Conservation (phyloP, 2,329 filamentous ascomycete species). For the Cytospora piceicola region DNA sequence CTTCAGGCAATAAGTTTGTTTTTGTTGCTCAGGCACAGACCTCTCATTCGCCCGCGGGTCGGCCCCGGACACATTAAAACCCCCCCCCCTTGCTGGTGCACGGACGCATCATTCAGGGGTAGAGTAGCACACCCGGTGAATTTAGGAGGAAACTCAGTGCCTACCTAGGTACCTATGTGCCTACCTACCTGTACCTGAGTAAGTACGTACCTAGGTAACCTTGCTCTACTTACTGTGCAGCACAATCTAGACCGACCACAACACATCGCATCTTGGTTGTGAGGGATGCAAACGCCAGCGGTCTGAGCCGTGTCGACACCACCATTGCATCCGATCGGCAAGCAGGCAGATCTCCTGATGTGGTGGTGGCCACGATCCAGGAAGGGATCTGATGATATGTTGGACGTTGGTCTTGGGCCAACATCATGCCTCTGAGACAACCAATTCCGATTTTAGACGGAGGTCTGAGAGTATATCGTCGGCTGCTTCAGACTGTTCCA, state of each 20-base stretch:
- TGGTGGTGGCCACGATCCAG: background rate
- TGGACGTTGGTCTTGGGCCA: background rate
- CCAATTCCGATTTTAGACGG: slow-evolving; percentile 4
- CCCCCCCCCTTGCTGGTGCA: slow-evolving; percentile 21
- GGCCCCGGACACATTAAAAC: slow-evolving; percentile 20
- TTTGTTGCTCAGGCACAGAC: slow-evolving; percentile 26
- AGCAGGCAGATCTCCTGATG: background rate
- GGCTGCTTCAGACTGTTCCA: background rate
- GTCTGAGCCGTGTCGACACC: slow-evolving; percentile 3
- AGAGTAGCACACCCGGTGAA: slow-evolving; percentile 7
- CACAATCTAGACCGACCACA: background rate
- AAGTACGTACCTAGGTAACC: no score
- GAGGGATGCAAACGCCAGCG: background rate
- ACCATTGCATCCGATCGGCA: background rate
- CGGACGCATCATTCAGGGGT: slow-evolving; percentile 23
- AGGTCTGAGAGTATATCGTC: background rate
- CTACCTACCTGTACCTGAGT: no score
- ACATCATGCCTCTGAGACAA: slow-evolving; percentile 10
- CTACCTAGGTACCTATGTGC: no score
- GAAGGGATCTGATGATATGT: slow-evolving; percentile 14
- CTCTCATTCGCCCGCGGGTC: slow-evolving; percentile 29
- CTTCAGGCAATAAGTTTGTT: background rate
- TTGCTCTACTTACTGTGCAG: background rate
- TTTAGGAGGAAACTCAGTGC: background rate
- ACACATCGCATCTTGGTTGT: background rate